Evolutionary conservation across 306 rosid genomes (phyloP), one percentile per base, ranked within the genome.

Genomic region (Inga oerstediana): DNA sequence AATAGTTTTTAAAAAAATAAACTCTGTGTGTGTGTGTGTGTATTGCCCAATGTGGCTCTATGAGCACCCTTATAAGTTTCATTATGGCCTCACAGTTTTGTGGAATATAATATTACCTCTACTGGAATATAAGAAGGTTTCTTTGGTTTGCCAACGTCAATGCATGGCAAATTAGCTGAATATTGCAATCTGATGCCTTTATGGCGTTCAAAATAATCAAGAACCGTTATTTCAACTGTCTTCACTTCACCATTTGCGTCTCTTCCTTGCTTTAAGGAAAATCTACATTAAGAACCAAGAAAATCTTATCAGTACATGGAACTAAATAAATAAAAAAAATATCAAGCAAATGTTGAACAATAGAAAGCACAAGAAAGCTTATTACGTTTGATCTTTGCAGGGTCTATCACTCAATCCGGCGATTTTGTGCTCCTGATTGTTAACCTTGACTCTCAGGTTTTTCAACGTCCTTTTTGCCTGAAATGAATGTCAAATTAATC

Each of bases 131-230:
- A 86, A 61, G 66, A 27, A 2, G 93, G 87, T 3, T 71, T 84
- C 69, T 86, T 82, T 66, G 91, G 84, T 72, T 86, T 88, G 32
- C 91, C 93, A 72, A 88, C 82, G 75, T 88, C 84, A 76, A 90
- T 86, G 82, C 93, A 90, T 70, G 89, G 91, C 3, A 88, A 43
- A 76, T 90, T 83, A 77, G 86, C 87, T 48, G 93, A 86, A 24
- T 35, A 4, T 0, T 2, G 56, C 77, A 88, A 39, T 15, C 8
- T 22, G 45, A 90, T 77, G 6, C 59, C 20, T 32, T 84, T 90
- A 30, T 65, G 22, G 20, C 9, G 17, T 32, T 35, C 74, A 54
- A 27, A 86, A 83, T 88, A 90, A 0, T 88, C 84, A 84, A 45
- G 67, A 62, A 90, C 86, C 0, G 91, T 84, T 8, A 82, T 27